Conservation (phyloP, 768 basidiomycete species). For the Russula sp. region DNA sequence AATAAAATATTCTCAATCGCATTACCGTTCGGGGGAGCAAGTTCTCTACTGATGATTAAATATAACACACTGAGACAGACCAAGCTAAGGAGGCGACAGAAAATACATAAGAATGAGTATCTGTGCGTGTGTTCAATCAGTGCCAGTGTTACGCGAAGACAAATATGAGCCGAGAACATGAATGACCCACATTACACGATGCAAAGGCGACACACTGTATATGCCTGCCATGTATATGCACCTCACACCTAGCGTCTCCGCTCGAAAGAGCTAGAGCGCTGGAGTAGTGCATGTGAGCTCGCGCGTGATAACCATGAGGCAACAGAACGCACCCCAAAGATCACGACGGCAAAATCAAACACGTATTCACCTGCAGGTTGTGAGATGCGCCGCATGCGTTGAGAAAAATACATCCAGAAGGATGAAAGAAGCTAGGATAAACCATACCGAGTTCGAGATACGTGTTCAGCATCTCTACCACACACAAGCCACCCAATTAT, state of each 20-base stretch:
- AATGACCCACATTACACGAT: not conserved
- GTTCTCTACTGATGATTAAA: not conserved
- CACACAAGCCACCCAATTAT: not conserved
- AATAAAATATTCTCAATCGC: not conserved
- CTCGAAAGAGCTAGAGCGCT: slow-evolving; percentile 78
- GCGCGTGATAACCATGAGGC: slow-evolving; percentile 13
- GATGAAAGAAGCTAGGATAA: not conserved
- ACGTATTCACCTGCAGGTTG: slow-evolving; percentile 67
- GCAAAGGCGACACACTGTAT: not conserved
- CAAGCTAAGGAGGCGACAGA: not conserved
- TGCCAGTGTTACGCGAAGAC: not conserved
- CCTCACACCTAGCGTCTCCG: slow-evolving; percentile 40
- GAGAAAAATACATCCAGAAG: slow-evolving; percentile 12
- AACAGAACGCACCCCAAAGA: slow-evolving; percentile 62
- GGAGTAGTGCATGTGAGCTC: slow-evolving; percentile 5
- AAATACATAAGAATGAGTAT: slow-evolving; percentile 1
- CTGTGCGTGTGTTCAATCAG: not conserved
- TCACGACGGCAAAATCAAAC: slow-evolving; percentile 83
- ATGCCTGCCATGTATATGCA: not conserved
- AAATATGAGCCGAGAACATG: not conserved
- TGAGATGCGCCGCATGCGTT: slow-evolving; percentile 4
- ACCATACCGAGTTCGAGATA: slow-evolving; percentile 75
- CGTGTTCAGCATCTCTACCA: slow-evolving; percentile 61
- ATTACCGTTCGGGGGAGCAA: not conserved
- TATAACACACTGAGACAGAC: not conserved